These are phyloP conservation scores for Claviceps humidiphila DNA, from an alignment of 2,329 filamentous ascomycete genomes.

Conservation along the genomic window DNA sequence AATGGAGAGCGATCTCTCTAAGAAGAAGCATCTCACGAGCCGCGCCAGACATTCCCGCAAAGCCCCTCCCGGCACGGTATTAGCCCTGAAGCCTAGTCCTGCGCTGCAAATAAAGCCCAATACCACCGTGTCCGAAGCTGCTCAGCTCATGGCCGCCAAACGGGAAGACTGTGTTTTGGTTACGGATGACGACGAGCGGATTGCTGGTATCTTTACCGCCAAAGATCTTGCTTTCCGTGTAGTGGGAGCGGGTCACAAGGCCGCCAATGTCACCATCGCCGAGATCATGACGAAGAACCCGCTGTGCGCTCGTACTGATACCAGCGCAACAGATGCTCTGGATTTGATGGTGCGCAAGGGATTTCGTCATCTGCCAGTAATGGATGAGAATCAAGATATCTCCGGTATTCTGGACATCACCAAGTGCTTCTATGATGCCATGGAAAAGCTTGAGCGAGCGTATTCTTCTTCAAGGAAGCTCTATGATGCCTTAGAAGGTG, in stretches of 20 bases:
- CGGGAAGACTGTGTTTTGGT: conserved; percentile 95
- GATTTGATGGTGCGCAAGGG: conserved; percentile 98
- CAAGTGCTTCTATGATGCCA: conserved; percentile 99
- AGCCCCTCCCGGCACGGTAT: conserved; percentile 88
- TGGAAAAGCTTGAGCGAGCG: conserved; percentile 97
- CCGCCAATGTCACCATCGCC: conserved; percentile 79
- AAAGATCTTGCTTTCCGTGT: conserved; percentile 98
- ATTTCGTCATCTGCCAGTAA: conserved; percentile 92
- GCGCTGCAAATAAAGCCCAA: conserved; percentile 94
- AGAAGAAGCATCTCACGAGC: conserved; percentile 75
- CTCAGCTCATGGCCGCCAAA: conserved; percentile 97
- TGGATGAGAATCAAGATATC: conserved; percentile 99
- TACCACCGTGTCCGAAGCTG: conserved; percentile 89
- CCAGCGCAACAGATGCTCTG: conserved; percentile 90
- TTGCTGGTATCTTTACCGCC: conserved; percentile 96
- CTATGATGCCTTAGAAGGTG: conserved; percentile 93
- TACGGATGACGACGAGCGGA: conserved; percentile 93
- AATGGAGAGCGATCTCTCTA: conserved; percentile 93
- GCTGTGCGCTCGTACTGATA: conserved; percentile 91
- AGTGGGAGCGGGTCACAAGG: conserved; percentile 80
- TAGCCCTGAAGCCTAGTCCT: conserved; percentile 87
- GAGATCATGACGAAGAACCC: conserved; percentile 99
- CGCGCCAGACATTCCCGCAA: conserved; percentile 79
- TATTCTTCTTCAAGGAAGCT: conserved; percentile 97
- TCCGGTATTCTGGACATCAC: conserved; percentile 97